Percentiles rank a stretch among this genome's conserved stretches.
These are phyloP conservation scores for Lathyrus tuberosus DNA, from an alignment of 306 rosid genomes.

Conservation along the genomic window DNA sequence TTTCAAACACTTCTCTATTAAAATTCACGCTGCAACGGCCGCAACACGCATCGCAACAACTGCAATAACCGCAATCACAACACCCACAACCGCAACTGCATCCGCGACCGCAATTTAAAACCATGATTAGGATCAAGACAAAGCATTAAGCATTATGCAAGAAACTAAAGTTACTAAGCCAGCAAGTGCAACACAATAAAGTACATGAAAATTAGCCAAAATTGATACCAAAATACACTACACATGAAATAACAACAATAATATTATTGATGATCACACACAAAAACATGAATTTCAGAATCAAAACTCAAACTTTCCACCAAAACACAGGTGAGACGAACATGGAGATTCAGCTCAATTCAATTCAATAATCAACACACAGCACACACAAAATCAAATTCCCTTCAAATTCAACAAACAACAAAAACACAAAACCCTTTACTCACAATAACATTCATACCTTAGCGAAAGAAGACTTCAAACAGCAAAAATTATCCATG, in stretches of 20 bases:
- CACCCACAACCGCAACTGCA: too few species aligned
- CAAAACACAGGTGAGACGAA: conserved; percentile 18
- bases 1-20: too few species aligned
- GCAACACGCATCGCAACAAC: too few species aligned
- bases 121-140: not conserved
- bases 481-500: conserved; percentile 78
- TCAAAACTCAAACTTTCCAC: conserved; percentile 7
- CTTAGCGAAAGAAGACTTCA: conserved; percentile 65
- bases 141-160: conserved; percentile 12
- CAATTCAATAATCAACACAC: conserved; percentile 28
- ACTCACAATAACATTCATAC: conserved; percentile 42
- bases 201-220: conserved; percentile 3
- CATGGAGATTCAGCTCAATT: conserved; percentile 10
- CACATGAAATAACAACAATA: not conserved
- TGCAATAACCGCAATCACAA: too few species aligned
- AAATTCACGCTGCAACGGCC: too few species aligned
- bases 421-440: conserved; percentile 20
- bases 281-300: conserved; percentile 5
- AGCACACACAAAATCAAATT: conserved; percentile 20
- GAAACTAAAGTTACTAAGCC: conserved; percentile 8
- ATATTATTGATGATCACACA: not conserved
- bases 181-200: conserved; percentile 22
- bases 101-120: too few species aligned
- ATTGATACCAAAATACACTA: conserved; percentile 11
- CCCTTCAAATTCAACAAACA: conserved; percentile 13